Base-by-base conservation (phyloP, 2,329 filamentous ascomycete species). In the Verticillium nonalfalfae region DNA sequence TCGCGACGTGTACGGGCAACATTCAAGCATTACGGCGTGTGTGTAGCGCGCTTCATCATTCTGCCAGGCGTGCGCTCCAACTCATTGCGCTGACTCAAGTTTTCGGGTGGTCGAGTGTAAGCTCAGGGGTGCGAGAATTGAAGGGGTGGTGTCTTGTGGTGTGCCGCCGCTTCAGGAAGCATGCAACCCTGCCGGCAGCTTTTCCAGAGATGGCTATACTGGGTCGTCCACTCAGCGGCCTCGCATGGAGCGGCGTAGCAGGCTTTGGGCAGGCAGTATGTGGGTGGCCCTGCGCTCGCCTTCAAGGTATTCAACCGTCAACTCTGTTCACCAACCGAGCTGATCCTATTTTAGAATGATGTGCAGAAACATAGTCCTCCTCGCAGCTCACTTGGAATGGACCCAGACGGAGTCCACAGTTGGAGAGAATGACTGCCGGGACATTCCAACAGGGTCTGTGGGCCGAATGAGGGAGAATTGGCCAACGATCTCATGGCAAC, bases 341-440 rank as follows among this genome's bases (percentile, higher is more conserved):
- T n/a, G 21, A 21, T 39, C 57, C 57, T 58, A 58, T 58, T 58
- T 58, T 52, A 39, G 57, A 39, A 58, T 40, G 57, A 58, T 58
- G 38, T 34, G 39, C 57, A 58, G 57, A 31, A 31, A 31, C 21
- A 15, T 11, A 50, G 35, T 45, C 36, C 18, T 58, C 13, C 45
- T 9, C 13, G 6, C 35, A 13, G 9, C 35, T 13, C 1, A 13
- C 9, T 36, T 36, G 35, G 35, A 36, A 13, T 52, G n/a, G 45
- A 52, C 9, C n/a, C 18, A 26, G 45, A 52, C 18, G 45, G 26
- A 52, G 18, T 11, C n/a, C 10, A 3, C 18, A 10, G 45, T 11
- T 18, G 18, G 39, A 26, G 35, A 2, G 9, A 4, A 36, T 36
- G 5, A 26, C 7, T 11, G 45, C 45, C 11, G 18, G n/a, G 15